phyloP scores from a whole-genome alignment of 2,329 filamentous ascomycete species.

The Fusarium xylarioides region DNA sequence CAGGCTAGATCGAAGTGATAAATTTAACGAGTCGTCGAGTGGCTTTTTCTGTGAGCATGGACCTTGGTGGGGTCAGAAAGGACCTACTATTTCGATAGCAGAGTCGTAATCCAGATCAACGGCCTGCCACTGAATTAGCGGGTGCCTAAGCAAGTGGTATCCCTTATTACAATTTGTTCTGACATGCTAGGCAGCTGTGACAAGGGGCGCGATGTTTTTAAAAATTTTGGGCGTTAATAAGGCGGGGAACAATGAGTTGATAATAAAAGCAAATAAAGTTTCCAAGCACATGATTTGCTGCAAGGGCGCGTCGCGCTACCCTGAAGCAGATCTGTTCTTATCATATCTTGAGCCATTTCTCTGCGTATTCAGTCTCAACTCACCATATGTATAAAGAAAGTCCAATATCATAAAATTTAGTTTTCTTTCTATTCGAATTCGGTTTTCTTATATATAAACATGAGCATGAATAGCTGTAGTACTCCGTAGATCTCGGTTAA shows the following conservation, averaged over 20 bases:
- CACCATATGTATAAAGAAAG: neutral
- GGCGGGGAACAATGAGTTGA: neutral
- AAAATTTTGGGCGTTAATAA: neutral
- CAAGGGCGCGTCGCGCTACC: neutral
- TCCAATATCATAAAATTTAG: too few species aligned
- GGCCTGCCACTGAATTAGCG: neutral
- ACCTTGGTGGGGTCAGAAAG: neutral
- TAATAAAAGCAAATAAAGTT: neutral
- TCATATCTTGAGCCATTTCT: neutral
- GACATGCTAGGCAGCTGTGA: neutral
- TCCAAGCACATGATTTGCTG: neutral
- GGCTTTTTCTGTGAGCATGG: neutral
- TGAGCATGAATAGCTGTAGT: too few species aligned
- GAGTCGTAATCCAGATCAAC: slow-evolving; percentile 19
- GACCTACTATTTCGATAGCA: slow-evolving; percentile 12
- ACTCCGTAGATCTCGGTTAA: too few species aligned
- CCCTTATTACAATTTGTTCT: slow-evolving; percentile 1
- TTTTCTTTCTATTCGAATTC: too few species aligned
- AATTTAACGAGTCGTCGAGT: slow-evolving; percentile 15
- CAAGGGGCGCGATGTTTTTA: neutral
- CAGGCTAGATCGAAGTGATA: slow-evolving; percentile 18
- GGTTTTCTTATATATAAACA: too few species aligned
- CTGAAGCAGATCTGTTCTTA: neutral
- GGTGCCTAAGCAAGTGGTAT: accelerated
- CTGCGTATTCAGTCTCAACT: neutral